phyloP scores from a whole-genome alignment of 2,329 filamentous ascomycete genomes.

The Cadophora sp. region DNA sequence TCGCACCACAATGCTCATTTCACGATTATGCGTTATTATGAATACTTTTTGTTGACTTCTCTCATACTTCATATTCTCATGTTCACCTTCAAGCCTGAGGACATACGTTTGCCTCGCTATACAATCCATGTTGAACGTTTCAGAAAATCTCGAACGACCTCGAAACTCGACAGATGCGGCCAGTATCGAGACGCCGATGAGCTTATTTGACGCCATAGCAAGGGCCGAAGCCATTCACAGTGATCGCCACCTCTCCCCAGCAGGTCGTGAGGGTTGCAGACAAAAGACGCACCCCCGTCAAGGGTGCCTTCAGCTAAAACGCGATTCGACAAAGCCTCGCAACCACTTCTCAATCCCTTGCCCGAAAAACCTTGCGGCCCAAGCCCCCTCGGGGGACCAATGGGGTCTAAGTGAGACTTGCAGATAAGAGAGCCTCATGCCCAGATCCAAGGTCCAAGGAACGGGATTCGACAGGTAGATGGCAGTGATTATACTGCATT shows the following conservation, averaged over 20 bases:
- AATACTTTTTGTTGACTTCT: no score
- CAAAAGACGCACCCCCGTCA: neutral
- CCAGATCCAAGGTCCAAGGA: neutral
- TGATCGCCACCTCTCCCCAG: neutral
- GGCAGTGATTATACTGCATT: no score
- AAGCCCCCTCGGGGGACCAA: neutral
- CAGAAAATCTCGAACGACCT: neutral
- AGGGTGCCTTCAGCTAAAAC: neutral
- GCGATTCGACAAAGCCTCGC: neutral
- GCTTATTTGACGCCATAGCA: neutral
- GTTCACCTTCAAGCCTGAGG: neutral
- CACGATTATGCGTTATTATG: neutral
- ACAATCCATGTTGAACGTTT: neutral
- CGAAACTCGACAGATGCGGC: neutral
- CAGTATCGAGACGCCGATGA: neutral
- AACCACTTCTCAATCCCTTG: neutral
- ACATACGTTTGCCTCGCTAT: neutral
- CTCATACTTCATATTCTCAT: no score
- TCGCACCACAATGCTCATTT: neutral
- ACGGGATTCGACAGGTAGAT: no score
- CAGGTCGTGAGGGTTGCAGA: conserved; percentile 2
- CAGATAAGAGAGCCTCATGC: neutral
- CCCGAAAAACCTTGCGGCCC: neutral
- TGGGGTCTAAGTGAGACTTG: neutral
- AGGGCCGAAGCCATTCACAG: neutral